Percentiles rank a stretch among this genome's conserved stretches.
These are phyloP conservation scores for Wallacemonas rigidus DNA, from an alignment of 208 protist genomes.

Conservation along the genomic window DNA sequence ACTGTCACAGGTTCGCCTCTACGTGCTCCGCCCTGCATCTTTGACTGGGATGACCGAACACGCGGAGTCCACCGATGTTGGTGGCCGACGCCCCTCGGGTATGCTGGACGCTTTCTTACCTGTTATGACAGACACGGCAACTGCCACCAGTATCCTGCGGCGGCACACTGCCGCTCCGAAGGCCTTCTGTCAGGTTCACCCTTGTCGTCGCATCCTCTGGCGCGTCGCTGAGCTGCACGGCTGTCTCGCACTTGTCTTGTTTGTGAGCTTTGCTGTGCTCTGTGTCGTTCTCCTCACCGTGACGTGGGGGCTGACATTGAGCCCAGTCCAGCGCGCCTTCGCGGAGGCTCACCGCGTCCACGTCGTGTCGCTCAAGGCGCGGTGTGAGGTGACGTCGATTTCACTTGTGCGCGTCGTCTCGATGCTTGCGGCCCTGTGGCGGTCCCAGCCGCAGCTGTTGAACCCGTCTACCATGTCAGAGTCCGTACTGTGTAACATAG, in stretches of 20 bases:
- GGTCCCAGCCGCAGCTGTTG: not conserved
- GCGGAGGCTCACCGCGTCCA: not conserved
- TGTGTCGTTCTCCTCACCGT: not conserved
- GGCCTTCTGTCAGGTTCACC: too few relatives aligned
- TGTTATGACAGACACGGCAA: too few relatives aligned
- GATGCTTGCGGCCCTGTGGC: not conserved
- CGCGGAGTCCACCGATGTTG: too few relatives aligned
- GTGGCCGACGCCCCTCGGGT: too few relatives aligned
- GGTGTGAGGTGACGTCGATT: not conserved
- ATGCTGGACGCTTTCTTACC: too few relatives aligned
- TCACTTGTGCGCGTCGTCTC: not conserved
- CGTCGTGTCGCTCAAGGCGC: not conserved
- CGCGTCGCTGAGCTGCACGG: not conserved
- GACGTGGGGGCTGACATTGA: not conserved
- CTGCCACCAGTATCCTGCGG: too few relatives aligned
- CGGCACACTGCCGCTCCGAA: too few relatives aligned
- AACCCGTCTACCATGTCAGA: conserved; percentile 10
- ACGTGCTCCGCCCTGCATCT: too few relatives aligned
- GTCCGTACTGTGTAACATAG: conserved; percentile 5
- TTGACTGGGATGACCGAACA: too few relatives aligned
- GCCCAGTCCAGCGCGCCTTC: not conserved
- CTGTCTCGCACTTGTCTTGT: not conserved
- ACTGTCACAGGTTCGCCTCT: too few relatives aligned
- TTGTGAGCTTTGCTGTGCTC: not conserved
- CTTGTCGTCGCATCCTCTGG: too few relatives aligned